Base-by-base conservation (phyloP, 345 rosid genomes). In the Clarkia xantiana region DNA sequence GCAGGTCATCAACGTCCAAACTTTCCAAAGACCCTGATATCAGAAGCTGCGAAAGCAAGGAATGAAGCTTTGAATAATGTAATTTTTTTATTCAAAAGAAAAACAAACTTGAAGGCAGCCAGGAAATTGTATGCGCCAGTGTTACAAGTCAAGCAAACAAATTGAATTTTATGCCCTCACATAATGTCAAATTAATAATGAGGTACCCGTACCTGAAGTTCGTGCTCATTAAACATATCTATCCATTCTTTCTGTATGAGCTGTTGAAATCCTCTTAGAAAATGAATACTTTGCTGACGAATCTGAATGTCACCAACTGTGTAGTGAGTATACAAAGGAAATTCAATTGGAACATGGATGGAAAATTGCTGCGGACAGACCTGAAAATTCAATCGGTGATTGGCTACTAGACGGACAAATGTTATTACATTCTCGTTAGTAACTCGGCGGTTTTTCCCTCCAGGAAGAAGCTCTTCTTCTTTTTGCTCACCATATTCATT, bases 191-290 rank as follows among this genome's bases (percentile, higher is more conserved):
- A 29, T 29, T 2, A 4, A 29, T 29, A 29, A 0, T 10, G 13
- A 45, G 54, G 23, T 46, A 25, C 40, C 20, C 45, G 44, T 66
- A 91, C 96, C 98, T 91, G 98, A 67, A 91, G 79, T 71, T 91
- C 98, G 62, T 91, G 94, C 68, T 91, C 98, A 47, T 91, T 80
- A 58, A 91, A 86, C 98, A 91, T 91, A 60, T 84, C 94, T 49
- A 91, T 84, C 96, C 98, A 86, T 45, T 78, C 94, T 71, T 74
- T 91, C 62, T 76, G 83, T 56, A 86, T 76, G 62, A 91, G 96
- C 74, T 81, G 96, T 76, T 91, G 87, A 78, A 91, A 81, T 23
- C 98, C 98, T 70, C 85, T 76, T 68, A 86, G 64, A 64, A 91
- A 86, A 78, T 91, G 79, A 64, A 79, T 61, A 75, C 98, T 81